Conservation (phyloP, 2,329 filamentous ascomycete species). For the Exophiala viscosa region DNA sequence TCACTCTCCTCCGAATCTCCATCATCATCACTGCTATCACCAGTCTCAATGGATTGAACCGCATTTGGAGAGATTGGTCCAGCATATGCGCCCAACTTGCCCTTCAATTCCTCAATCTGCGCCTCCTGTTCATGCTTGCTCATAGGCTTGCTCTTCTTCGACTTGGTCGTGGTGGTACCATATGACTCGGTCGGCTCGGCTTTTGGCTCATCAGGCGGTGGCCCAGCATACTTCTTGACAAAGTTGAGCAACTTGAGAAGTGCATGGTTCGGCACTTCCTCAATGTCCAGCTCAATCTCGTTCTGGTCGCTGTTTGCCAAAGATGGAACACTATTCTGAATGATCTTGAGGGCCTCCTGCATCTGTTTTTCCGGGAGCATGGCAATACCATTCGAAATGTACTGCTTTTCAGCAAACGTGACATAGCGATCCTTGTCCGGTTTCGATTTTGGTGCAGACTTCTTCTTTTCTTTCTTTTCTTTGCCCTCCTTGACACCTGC, state of each 20-base stretch:
- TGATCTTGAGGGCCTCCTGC: conserved; percentile 78
- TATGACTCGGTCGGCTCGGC: conserved; percentile 26
- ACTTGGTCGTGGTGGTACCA: conserved; percentile 37
- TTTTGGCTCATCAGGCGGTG: conserved; percentile 43
- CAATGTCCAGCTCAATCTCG: conserved; percentile 48
- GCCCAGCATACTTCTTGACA: conserved; percentile 46
- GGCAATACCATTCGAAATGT: conserved; percentile 81
- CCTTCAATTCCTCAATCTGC: conserved; percentile 47
- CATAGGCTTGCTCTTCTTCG: conserved; percentile 53
- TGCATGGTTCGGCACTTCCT: conserved; percentile 47
- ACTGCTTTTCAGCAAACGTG: conserved; percentile 77
- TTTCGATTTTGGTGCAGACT: conserved; percentile 38
- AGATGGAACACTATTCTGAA: conserved; percentile 76
- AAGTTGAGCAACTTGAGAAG: conserved; percentile 45
- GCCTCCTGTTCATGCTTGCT: conserved; percentile 50
- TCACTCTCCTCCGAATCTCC: conserved; percentile 50
- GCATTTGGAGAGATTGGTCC: conserved; percentile 42
- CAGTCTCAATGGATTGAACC: conserved; percentile 41
- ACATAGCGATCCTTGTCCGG: conserved; percentile 61
- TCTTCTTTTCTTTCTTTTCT: conserved; percentile 49
- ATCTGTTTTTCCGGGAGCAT: conserved; percentile 75
- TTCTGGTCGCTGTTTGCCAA: conserved; percentile 55
- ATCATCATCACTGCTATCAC: conserved; percentile 47
- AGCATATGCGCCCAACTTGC: conserved; percentile 44
- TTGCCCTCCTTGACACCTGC: conserved; percentile 24